Evolutionary conservation across 345 rosid genomes (phyloP).

Genomic region (Alliaria petiolata): DNA sequence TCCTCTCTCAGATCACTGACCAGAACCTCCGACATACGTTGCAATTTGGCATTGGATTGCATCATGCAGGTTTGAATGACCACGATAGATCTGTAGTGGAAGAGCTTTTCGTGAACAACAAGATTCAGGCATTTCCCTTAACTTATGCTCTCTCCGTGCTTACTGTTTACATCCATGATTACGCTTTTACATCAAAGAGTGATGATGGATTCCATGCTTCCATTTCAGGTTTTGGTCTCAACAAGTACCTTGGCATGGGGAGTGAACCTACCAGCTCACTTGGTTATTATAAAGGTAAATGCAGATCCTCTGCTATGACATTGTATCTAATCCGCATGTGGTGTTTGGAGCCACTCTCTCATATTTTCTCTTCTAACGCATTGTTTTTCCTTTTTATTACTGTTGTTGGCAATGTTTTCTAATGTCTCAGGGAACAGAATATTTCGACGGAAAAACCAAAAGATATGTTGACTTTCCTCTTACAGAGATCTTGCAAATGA

Average conservation of each 20-base stretch:
- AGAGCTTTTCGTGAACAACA: conserved; percentile 93
- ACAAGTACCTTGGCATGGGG: conserved; percentile 99
- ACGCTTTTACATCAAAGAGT: neutral
- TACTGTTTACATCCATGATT: neutral
- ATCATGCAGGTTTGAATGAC: conserved; percentile 97
- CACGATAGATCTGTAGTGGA: conserved; percentile 91
- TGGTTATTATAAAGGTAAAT: conserved; percentile 90
- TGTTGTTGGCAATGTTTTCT: conserved; percentile 8
- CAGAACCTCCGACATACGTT: conserved; percentile 92
- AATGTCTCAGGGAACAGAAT: conserved; percentile 83
- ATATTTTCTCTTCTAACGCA: conserved; percentile 4
- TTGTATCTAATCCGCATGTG: neutral
- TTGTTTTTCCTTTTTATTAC: neutral
- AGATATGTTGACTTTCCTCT: conserved; percentile 95
- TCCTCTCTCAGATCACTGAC: conserved; percentile 88
- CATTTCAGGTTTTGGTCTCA: conserved; percentile 80
- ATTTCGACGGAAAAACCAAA: conserved; percentile 90
- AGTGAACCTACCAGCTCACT: conserved; percentile 95
- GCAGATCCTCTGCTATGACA: conserved; percentile 2
- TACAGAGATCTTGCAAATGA: conserved; percentile 99
- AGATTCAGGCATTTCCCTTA: conserved; percentile 70
- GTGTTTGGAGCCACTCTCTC: neutral
- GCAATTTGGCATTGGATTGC: conserved; percentile 96
- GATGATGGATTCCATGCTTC: conserved; percentile 14
- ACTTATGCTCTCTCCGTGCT: conserved; percentile 13